Evolutionary conservation across 1,284 basidiomycete genomes (phyloP), one percentile per base, ranked within the genome.

Genomic region (Malassezia psittaci): DNA sequence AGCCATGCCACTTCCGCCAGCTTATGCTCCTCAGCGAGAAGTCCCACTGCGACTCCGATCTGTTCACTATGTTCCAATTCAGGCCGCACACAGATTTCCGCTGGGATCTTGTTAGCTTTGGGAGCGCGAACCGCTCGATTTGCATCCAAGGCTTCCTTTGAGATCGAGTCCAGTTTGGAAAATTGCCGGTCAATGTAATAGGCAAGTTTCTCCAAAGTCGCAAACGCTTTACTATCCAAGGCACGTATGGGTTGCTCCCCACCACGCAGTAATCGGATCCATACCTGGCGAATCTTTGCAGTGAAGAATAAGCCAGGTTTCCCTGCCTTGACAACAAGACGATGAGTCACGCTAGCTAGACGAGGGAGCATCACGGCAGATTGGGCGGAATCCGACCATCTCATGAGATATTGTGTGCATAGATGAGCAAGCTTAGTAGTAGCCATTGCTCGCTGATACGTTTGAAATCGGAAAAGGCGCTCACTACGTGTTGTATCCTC

Each of bases 1-100:
- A 74, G 51, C 72, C 72, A 74, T 18, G 62, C 53, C 21, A 74
- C 65, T n/a, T 50, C 51, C 35, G 54, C 52, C 56, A 71, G 66
- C 62, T 67, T 66, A 44, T 69, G 66, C 59, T 65, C 65, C 48
- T 67, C 59, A 34, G 67, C 52, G 38, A 74, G 48, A 18, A 73
- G 59, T 1, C 66, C 68, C 8, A 74, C 62, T 2, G 70, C 72
- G 9, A 74, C 64, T 24, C 70, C 68, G 19, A 74, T 62, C 48
- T 73, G 55, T 37, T 72, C 65, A 5, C 61, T 57, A 21, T 52
- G 50, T 32, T 54, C 42, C 37, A 62, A 51, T 18, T 68, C 68
- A 5, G 62, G 61, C 34, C 56, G 61, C 11, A 72, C 67, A 13
- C 54, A 48, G 37, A 74, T 63, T 48, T 74, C 72, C 5, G 62